Conservation (phyloP, 2,329 filamentous ascomycete species). For the Shiraia bambusicola region DNA sequence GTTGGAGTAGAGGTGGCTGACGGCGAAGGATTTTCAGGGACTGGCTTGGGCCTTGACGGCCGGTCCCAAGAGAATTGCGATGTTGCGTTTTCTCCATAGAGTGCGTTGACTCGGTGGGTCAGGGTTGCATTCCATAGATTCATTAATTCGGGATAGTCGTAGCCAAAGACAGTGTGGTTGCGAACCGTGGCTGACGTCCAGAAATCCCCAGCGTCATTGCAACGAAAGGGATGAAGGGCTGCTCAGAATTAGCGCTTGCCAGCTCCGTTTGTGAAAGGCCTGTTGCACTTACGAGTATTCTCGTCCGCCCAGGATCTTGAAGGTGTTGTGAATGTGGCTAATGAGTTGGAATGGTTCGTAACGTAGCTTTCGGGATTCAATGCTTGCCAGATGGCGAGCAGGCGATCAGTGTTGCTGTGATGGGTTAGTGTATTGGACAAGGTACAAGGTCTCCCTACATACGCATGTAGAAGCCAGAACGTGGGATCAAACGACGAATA, state of each 20-base stretch:
- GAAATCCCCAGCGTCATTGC: conserved; percentile 58
- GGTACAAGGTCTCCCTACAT: conserved; percentile 9
- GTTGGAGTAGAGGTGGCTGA: conserved; percentile 16
- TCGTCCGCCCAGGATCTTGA: conserved; percentile 57
- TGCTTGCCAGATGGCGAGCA: conserved; percentile 76
- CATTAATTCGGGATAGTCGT: conserved; percentile 69
- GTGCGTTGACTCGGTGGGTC: conserved; percentile 59
- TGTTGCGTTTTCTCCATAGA: conserved; percentile 56
- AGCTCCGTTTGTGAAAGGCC: background rate
- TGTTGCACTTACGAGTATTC: conserved; percentile 48
- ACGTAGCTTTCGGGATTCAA: conserved; percentile 71
- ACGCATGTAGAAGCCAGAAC: conserved; percentile 72
- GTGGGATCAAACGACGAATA: conserved; percentile 78
- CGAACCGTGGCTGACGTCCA: conserved; percentile 68
- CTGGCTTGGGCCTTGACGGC: background rate
- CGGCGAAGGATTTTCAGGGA: background rate
- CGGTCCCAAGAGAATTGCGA: conserved; percentile 11
- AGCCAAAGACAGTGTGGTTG: conserved; percentile 64
- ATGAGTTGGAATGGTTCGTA: conserved; percentile 53
- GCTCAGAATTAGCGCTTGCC: conserved; percentile 1
- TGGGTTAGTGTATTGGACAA: background rate
- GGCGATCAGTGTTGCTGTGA: conserved; percentile 66
- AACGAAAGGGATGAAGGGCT: conserved; percentile 68
- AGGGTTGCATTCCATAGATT: conserved; percentile 35
- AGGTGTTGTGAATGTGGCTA: conserved; percentile 62